phyloP scores from a whole-genome alignment of 495 filamentous ascomycete genomes.

The Xylaria nigripes region DNA sequence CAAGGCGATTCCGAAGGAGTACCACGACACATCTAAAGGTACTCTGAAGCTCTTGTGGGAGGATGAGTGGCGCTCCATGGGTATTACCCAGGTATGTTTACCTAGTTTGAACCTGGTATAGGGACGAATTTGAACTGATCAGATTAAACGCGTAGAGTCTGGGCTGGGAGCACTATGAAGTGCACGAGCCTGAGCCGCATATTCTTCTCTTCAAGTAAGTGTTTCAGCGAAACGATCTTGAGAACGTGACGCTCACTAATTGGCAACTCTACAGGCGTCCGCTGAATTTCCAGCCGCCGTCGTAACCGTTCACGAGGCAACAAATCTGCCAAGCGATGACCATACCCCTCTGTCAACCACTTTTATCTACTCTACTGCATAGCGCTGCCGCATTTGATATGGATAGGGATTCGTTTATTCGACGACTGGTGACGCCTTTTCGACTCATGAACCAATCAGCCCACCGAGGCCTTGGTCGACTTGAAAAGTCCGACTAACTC shows the following conservation, averaged over 20 bases:
- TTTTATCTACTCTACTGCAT: slow-evolving; percentile 32
- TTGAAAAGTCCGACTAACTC: slow-evolving; percentile 3
- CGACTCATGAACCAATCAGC: slow-evolving; percentile 11
- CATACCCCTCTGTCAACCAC: slow-evolving; percentile 7
- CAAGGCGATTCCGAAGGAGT: slow-evolving; percentile 90
- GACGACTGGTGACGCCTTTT: slow-evolving; percentile 20
- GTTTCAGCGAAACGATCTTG: background rate
- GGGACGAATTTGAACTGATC: slow-evolving; percentile 15
- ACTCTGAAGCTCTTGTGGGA: slow-evolving; percentile 96
- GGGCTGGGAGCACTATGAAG: slow-evolving; percentile 98
- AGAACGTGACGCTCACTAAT: background rate
- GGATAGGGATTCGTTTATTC: slow-evolving; percentile 24
- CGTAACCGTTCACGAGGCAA: slow-evolving; percentile 18
- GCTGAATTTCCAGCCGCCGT: slow-evolving; percentile 73
- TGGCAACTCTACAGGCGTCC: slow-evolving; percentile 52
- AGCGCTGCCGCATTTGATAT: slow-evolving; percentile 34
- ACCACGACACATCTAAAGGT: slow-evolving; percentile 82
- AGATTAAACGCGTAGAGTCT: slow-evolving; percentile 55
- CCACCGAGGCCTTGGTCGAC: slow-evolving; percentile 2
- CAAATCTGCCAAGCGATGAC: background rate
- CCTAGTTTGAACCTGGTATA: background rate
- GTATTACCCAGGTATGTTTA: slow-evolving; percentile 78
- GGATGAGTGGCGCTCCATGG: slow-evolving; percentile 93
- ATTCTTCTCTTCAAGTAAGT: slow-evolving; percentile 96
- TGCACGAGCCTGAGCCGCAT: slow-evolving; percentile 96